Conservation (phyloP, 345 rosid genomes). For the Murraya paniculata region DNA sequence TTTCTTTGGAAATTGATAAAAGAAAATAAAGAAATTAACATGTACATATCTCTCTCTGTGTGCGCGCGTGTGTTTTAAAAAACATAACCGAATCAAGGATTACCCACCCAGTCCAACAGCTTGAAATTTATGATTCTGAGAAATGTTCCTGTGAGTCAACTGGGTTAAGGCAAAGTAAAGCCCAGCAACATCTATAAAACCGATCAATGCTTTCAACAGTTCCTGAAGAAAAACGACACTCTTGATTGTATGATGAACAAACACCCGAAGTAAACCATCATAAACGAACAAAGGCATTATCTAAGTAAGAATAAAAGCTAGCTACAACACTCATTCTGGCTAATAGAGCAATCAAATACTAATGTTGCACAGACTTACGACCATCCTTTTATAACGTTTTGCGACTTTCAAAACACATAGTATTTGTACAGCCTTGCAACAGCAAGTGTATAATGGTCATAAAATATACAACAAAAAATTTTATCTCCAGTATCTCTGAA, state of each 20-base stretch:
- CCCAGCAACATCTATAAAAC: slow-evolving; percentile 96
- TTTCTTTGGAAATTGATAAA: not conserved
- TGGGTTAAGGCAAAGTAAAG: slow-evolving; percentile 88
- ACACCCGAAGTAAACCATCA: not conserved
- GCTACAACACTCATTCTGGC: not conserved
- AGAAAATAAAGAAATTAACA: not conserved
- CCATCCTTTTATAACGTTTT: too few species aligned
- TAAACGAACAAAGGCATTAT: not conserved
- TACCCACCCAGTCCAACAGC: slow-evolving; percentile 94
- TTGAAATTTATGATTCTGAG: slow-evolving; percentile 95
- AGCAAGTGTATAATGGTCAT: not conserved
- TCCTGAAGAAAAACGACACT: slow-evolving; percentile 47
- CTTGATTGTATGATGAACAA: not conserved
- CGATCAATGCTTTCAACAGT: slow-evolving; percentile 85
- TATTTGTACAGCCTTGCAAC: not conserved
- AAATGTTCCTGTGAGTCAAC: slow-evolving; percentile 91
- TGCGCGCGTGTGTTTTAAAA: not conserved
- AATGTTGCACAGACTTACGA: not conserved
- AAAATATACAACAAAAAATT: not conserved
- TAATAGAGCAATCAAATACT: not conserved
- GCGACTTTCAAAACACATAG: not conserved
- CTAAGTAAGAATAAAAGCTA: not conserved
- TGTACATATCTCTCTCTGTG: too few species aligned
- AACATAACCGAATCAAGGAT: slow-evolving; percentile 13
- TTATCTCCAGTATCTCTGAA: not conserved